Evolutionary conservation across 192 early-diverging fungal species (phyloP).

Genomic region (Linnemannia schmuckeri): DNA sequence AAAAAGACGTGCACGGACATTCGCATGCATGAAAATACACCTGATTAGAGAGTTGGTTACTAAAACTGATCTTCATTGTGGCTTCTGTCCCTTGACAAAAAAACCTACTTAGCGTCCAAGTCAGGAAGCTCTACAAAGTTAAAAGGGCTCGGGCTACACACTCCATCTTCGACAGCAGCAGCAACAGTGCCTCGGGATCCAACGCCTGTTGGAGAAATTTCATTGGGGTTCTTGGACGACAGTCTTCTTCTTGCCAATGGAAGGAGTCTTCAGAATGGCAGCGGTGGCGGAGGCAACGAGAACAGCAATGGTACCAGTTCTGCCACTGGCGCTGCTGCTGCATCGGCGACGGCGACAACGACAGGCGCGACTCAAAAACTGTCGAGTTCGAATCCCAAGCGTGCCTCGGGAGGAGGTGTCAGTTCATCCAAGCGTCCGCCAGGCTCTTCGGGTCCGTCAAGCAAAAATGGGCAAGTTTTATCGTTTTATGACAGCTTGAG

Average conservation of each 20-base stretch:
- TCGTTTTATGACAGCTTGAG: conserved; percentile 47
- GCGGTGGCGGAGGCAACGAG: conserved; percentile 12
- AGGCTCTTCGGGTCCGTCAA: conserved; percentile 28
- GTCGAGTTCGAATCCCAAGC: conserved; percentile 50
- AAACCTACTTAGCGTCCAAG: conserved; percentile 22
- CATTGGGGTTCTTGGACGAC: conserved; percentile 43
- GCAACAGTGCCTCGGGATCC: neutral
- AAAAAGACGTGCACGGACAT: neutral
- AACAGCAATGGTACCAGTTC: neutral
- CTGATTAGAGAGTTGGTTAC: neutral
- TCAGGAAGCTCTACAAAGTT: conserved; percentile 38
- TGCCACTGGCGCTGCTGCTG: neutral
- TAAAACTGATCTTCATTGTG: neutral
- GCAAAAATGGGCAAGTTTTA: conserved; percentile 56
- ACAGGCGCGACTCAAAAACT: conserved; percentile 26
- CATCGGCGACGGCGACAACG: neutral
- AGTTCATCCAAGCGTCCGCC: conserved; percentile 47
- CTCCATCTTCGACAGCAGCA: conserved; percentile 12
- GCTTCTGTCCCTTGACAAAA: neutral
- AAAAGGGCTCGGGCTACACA: conserved; percentile 39
- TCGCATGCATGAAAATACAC: neutral
- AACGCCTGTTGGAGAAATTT: conserved; percentile 48
- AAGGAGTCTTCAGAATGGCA: conserved; percentile 43
- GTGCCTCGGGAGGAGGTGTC: conserved; percentile 23
- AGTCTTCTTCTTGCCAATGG: conserved; percentile 43